phyloP scores from a whole-genome alignment of 2,329 filamentous ascomycete genomes.

The Alternaria triticina region DNA sequence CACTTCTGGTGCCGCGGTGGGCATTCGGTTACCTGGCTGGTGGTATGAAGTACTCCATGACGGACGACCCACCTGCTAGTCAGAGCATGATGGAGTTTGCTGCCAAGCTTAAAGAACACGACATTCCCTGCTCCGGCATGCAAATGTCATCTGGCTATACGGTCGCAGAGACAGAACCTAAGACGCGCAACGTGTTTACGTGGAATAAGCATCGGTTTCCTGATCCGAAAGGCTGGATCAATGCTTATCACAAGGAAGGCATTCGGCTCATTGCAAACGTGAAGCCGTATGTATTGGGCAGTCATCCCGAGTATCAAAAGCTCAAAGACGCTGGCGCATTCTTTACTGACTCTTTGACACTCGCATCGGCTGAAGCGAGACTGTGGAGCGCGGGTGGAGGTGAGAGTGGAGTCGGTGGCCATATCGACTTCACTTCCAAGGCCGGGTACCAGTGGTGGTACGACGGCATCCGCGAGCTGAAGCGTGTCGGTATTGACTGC shows the following conservation, averaged over 20 bases:
- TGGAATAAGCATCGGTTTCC: slow-evolving; percentile 77
- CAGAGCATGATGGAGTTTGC: slow-evolving; percentile 68
- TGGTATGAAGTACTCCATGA: slow-evolving; percentile 67
- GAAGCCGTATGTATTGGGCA: slow-evolving; percentile 73
- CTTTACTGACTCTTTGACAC: slow-evolving; percentile 63
- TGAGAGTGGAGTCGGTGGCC: slow-evolving; percentile 71
- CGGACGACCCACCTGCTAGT: slow-evolving; percentile 61
- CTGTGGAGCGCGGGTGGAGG: slow-evolving; percentile 77
- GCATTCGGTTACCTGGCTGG: slow-evolving; percentile 76
- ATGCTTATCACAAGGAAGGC: slow-evolving; percentile 66
- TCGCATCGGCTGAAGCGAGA: slow-evolving; percentile 62
- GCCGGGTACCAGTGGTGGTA: slow-evolving; percentile 75
- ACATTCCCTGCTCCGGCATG: slow-evolving; percentile 73
- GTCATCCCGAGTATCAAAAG: slow-evolving; percentile 69
- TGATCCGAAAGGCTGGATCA: slow-evolving; percentile 68
- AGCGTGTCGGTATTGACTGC: slow-evolving; percentile 69
- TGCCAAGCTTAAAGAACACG: slow-evolving; percentile 65
- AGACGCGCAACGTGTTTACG: slow-evolving; percentile 73
- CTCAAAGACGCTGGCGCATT: slow-evolving; percentile 66
- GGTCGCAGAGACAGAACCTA: slow-evolving; percentile 69
- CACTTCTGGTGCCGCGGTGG: slow-evolving; percentile 72
- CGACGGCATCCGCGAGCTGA: slow-evolving; percentile 68
- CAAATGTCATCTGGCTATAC: slow-evolving; percentile 78
- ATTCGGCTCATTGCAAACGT: slow-evolving; percentile 74
- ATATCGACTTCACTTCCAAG: slow-evolving; percentile 75